phyloP scores from a whole-genome alignment of 306 rosid species.

The Quillaja saponaria region DNA sequence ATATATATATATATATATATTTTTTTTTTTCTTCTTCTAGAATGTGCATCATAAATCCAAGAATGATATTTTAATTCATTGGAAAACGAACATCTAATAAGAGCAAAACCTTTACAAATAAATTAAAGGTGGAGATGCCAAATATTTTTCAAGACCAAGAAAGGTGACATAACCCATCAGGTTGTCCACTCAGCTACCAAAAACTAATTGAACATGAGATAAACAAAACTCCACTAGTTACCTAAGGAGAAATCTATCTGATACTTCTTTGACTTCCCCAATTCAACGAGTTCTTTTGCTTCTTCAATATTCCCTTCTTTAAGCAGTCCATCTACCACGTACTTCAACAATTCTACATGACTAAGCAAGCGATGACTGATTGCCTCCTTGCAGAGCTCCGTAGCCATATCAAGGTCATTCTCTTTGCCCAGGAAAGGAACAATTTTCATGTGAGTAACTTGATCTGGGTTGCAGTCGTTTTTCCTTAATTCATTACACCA shows the following conservation, averaged over 20 bases:
- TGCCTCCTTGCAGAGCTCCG: conserved; percentile 35
- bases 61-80: too few species aligned
- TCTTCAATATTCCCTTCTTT: conserved; percentile 33
- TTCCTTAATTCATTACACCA: conserved; percentile 42
- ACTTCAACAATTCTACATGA: conserved; percentile 7
- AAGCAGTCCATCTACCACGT: conserved; percentile 37
- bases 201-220: background rate
- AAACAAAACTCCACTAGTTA: conserved; percentile 9
- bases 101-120: too few species aligned
- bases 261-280: conserved; percentile 25
- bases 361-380: conserved; percentile 4
- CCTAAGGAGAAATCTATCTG: conserved; percentile 25
- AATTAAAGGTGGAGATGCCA: too few species aligned
- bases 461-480: conserved; percentile 16
- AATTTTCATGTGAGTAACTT: conserved; percentile 23
- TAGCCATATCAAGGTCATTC: conserved; percentile 41
- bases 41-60: too few species aligned
- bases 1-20: too few species aligned
- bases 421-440: conserved; percentile 35
- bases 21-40: too few species aligned
- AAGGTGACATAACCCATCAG: too few species aligned
- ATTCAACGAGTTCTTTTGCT: conserved; percentile 37
- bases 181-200: too few species aligned
- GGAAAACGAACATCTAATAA: too few species aligned
- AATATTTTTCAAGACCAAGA: too few species aligned